phyloP scores from a whole-genome alignment of 352 stramenopile species.

The Phytophthora macrochlamydospora region DNA sequence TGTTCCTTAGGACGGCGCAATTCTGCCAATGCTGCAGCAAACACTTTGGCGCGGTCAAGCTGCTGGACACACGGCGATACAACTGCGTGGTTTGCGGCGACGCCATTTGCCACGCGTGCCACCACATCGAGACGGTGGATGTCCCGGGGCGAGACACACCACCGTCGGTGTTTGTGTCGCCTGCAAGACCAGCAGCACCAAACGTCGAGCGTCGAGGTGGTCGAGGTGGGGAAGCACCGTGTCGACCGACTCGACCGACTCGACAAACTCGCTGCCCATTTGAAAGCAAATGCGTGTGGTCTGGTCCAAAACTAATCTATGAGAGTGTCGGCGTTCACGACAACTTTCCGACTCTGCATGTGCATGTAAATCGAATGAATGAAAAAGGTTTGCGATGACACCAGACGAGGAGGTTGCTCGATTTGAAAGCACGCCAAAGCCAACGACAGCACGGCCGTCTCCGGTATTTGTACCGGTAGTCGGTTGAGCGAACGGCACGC shows the following conservation, averaged over 20 bases:
- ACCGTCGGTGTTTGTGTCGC: conserved; percentile 33
- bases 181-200: conserved; percentile 31
- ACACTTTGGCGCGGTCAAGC: conserved; percentile 36
- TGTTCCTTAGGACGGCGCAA: conserved; percentile 10
- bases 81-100: conserved; percentile 62
- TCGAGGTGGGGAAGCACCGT: conserved; percentile 22
- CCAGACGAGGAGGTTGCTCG: no score
- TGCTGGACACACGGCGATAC: conserved; percentile 35
- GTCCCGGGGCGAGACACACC: conserved; percentile 34
- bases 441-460: no score
- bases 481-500: no score
- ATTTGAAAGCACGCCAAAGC: no score
- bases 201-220: conserved; percentile 17
- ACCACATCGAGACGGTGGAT: conserved; percentile 41
- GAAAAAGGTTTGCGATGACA: no score
- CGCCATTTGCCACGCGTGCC: conserved; percentile 54
- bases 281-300: conserved; percentile 7
- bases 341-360: no score
- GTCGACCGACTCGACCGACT: conserved; percentile 23
- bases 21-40: conserved; percentile 52
- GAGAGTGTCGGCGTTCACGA: no score
- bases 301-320: conserved; percentile 30
- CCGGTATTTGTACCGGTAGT: no score
- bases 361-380: no score
- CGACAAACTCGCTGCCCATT: conserved; percentile 19